Percentiles rank a stretch among this genome's conserved stretches.
Evolutionary conservation across 2,329 filamentous ascomycete genomes (phyloP).

Genomic region (Hymenoscyphus infarciens): DNA sequence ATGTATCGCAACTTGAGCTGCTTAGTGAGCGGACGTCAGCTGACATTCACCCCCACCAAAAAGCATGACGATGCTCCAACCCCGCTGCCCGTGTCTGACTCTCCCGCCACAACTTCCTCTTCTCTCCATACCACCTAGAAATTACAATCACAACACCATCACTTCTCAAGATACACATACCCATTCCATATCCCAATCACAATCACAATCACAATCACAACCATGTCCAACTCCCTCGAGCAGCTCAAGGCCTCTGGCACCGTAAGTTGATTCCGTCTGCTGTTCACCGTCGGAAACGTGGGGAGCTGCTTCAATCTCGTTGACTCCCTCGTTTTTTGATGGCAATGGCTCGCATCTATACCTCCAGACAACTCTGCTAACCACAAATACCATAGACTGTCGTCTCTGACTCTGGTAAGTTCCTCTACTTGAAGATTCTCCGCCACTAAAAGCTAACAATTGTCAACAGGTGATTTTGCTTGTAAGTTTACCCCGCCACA

Average conservation of each 20-base stretch:
- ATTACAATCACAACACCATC: slow-evolving; percentile 1
- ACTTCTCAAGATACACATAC: no score
- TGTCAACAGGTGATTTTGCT: slow-evolving; percentile 66
- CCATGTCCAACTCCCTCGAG: slow-evolving; percentile 86
- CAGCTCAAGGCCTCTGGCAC: slow-evolving; percentile 97
- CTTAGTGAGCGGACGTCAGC: slow-evolving; percentile 13
- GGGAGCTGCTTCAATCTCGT: slow-evolving; percentile 5
- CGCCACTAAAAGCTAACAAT: slow-evolving; percentile 21
- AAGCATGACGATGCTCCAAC: slow-evolving; percentile 15
- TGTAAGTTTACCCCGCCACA: slow-evolving; percentile 51
- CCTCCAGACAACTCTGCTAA: slow-evolving; percentile 18
- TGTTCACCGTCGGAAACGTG: slow-evolving; percentile 11
- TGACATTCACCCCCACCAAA: slow-evolving; percentile 14
- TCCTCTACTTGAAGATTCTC: slow-evolving; percentile 7
- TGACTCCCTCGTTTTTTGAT: background rate
- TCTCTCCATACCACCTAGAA: slow-evolving; percentile 8
- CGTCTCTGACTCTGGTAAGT: slow-evolving; percentile 91
- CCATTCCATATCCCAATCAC: background rate
- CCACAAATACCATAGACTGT: slow-evolving; percentile 61
- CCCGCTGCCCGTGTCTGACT: slow-evolving; percentile 13
- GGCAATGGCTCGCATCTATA: background rate
- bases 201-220: slow-evolving; percentile 20
- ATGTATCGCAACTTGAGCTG: slow-evolving; percentile 7
- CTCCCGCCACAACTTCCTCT: slow-evolving; percentile 8
- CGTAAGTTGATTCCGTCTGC: slow-evolving; percentile 54